phyloP scores from a whole-genome alignment of 2,329 filamentous ascomycete species.

The Sporothrix sp. region DNA sequence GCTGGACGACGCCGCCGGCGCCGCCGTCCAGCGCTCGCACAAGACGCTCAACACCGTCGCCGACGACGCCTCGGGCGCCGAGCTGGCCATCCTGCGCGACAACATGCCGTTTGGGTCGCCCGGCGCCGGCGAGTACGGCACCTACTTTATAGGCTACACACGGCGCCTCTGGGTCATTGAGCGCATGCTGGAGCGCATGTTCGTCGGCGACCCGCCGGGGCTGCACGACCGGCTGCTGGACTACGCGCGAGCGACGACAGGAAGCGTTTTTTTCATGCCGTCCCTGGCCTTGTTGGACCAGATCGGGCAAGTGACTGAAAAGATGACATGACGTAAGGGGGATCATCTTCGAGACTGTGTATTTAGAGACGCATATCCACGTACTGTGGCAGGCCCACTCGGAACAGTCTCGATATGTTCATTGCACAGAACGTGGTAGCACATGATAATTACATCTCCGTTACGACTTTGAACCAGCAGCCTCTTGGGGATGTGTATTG shows the following conservation, averaged over 20 bases:
- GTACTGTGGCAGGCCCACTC: neutral
- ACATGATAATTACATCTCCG: too few relatives aligned
- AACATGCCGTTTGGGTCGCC: slow-evolving; percentile 54
- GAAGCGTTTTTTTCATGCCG: slow-evolving; percentile 44
- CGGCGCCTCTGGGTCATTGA: slow-evolving; percentile 46
- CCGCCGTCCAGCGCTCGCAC: slow-evolving; percentile 38
- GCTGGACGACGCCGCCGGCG: slow-evolving; percentile 35
- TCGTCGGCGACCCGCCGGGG: slow-evolving; percentile 42
- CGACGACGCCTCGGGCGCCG: slow-evolving; percentile 35
- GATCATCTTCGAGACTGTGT: too few relatives aligned
- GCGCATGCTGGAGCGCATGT: slow-evolving; percentile 49
- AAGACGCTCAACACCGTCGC: slow-evolving; percentile 46
- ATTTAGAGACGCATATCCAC: neutral
- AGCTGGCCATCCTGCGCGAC: slow-evolving; percentile 45
- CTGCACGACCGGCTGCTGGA: slow-evolving; percentile 46
- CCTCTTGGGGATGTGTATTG: neutral
- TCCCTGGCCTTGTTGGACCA: slow-evolving; percentile 27
- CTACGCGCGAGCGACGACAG: slow-evolving; percentile 43
- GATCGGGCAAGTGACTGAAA: neutral
- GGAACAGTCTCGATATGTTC: neutral
- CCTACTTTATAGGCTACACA: slow-evolving; percentile 50
- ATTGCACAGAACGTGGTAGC: too few relatives aligned
- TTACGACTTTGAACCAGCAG: too few relatives aligned
- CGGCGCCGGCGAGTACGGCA: slow-evolving; percentile 41
- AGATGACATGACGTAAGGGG: neutral